These are phyloP conservation scores for Veloboletus limbatus DNA, from an alignment of 1,284 basidiomycete species.

Conservation along the genomic window DNA sequence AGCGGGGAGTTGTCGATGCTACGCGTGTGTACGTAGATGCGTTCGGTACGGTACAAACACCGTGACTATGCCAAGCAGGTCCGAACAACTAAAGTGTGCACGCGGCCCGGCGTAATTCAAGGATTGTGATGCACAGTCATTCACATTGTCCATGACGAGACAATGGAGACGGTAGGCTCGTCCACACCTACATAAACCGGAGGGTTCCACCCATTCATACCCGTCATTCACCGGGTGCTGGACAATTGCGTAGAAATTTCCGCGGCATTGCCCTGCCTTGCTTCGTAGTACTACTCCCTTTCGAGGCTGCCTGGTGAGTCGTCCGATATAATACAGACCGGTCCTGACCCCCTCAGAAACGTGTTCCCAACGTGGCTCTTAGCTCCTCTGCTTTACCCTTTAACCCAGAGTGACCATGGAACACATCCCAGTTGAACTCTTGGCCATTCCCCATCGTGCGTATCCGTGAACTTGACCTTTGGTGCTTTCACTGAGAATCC, in stretches of 20 bases:
- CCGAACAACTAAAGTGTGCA: background rate
- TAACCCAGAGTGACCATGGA: slow-evolving; percentile 27
- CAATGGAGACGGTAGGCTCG: too few species aligned
- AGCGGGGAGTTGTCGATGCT: too few species aligned
- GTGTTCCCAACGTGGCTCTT: slow-evolving; percentile 28
- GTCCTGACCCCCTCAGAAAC: slow-evolving; percentile 20
- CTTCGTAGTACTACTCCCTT: too few species aligned
- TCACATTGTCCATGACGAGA: too few species aligned
- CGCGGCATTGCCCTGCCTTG: slow-evolving; percentile 14
- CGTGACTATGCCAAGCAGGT: too few species aligned
- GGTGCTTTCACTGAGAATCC: slow-evolving; percentile 6
- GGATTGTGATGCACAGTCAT: too few species aligned
- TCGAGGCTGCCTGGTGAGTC: slow-evolving; percentile 24
- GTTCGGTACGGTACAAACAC: too few species aligned
- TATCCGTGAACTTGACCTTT: background rate
- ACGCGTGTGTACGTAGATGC: too few species aligned
- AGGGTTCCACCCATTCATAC: slow-evolving; percentile 13
- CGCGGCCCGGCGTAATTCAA: too few species aligned
- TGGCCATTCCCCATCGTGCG: slow-evolving; percentile 22
- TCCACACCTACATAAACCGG: slow-evolving; percentile 11
- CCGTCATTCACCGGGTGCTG: slow-evolving; percentile 9
- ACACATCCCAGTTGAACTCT: slow-evolving; percentile 20
- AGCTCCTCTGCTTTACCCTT: slow-evolving; percentile 24
- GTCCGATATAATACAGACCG: slow-evolving; percentile 22
- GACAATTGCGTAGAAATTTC: slow-evolving; percentile 25